These are phyloP conservation scores for Crucihimalaya himalaica DNA, from an alignment of 345 rosid species.

Conservation along the genomic window DNA sequence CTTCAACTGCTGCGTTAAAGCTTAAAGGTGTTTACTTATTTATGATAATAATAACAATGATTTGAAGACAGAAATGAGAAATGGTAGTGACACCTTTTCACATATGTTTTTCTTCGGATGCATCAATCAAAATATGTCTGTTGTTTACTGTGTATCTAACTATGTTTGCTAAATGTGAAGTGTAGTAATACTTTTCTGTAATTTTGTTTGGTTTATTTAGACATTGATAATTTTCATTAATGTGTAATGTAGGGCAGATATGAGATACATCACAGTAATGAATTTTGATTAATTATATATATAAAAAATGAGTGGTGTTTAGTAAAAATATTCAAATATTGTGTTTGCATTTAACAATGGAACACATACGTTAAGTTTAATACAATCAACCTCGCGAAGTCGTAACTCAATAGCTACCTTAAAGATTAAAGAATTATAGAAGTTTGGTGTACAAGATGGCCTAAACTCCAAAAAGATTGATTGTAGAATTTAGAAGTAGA, in stretches of 20 bases:
- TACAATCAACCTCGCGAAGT: not conserved
- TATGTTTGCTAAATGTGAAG: slow-evolving; percentile 22
- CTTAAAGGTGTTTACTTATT: slow-evolving; percentile 39
- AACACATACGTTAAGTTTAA: not conserved
- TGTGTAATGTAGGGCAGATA: slow-evolving; percentile 5
- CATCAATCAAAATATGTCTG: slow-evolving; percentile 17
- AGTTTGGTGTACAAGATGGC: too few species aligned
- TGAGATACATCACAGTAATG: not conserved
- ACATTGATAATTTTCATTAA: not conserved
- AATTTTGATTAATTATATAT: not conserved
- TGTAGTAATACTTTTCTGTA: slow-evolving; percentile 2
- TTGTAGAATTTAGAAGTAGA: too few species aligned
- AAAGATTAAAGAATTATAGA: too few species aligned
- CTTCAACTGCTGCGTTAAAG: slow-evolving; percentile 84
- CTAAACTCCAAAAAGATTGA: too few species aligned
- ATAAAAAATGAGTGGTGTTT: not conserved
- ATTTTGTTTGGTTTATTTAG: not conserved
- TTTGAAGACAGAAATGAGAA: slow-evolving; percentile 18
- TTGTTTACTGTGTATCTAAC: slow-evolving; percentile 29
- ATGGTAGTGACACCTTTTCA: slow-evolving; percentile 21
- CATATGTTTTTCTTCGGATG: slow-evolving; percentile 8
- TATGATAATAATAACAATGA: slow-evolving; percentile 6
- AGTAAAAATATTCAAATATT: not conserved
- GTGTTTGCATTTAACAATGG: not conserved
- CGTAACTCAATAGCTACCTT: not conserved